Evolutionary conservation across 1,284 basidiomycete genomes (phyloP), one percentile per base, ranked within the genome.

Genomic region (Coriolopsis trogii): DNA sequence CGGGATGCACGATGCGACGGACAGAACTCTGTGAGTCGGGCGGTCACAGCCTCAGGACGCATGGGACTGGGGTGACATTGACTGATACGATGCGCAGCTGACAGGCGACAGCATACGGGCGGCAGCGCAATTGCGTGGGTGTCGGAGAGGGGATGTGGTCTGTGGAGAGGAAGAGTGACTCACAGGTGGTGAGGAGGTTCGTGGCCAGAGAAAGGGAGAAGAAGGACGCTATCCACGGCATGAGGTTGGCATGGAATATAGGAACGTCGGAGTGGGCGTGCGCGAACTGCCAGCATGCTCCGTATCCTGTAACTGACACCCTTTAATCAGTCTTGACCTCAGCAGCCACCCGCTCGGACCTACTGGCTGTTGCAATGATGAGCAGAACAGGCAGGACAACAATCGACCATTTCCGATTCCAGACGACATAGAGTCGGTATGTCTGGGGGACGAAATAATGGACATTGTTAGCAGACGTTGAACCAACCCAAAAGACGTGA

Each of bases 201-300:
- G 55, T 57, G 3, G 45, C 41, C 13, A 57, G 51, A 4, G 55
- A 57, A n/a, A 57, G 47, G 3, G 36, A 37, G 29, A 57, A 57
- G 51, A 57, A 57, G 13, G 51, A 47, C 20, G 46, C 41, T 36
- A 53, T 53, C 55, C 55, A 57, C 3, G 55, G 55, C 29, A 51
- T 47, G 7, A 57, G 47, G 25, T 50, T 41, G 10, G 46, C 42
- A 18, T 45, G 36, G 26, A 57, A 53, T 41, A 57, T 50, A 24
- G 51, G 40, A 10, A 46, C 41, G 13, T 41, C 47, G 25, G 38
- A 33, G 9, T 40, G 34, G 28, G 49, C 38, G 16, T 51, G 41
- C 4, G 51, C 49, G 37, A 57, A 53, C 45, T 53, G 38, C 5
- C 40, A 52, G 39, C 55, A 57, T 2, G 55, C 51, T 20, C 51